Conservation (phyloP, 345 rosid species). For the Eucalyptus marginata region DNA sequence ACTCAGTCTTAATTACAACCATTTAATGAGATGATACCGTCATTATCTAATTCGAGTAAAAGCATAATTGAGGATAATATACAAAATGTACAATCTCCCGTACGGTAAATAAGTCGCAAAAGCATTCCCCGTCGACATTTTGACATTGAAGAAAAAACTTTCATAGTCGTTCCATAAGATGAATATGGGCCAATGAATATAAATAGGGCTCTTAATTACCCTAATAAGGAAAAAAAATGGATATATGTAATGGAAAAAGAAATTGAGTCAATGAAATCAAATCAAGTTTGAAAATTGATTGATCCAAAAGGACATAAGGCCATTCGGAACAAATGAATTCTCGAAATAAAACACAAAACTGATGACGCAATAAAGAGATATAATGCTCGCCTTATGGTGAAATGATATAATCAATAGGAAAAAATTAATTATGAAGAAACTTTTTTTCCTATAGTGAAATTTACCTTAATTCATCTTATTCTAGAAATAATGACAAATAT, state of each 20-base stretch:
- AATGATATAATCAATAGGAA: accelerated
- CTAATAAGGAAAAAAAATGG: too few relatives aligned
- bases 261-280: too few relatives aligned
- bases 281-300: too few relatives aligned
- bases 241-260: accelerated
- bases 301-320: accelerated
- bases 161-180: accelerated
- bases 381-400: accelerated
- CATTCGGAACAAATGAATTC: too few relatives aligned
- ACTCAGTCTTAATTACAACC: too few relatives aligned
- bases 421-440: accelerated
- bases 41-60: accelerated
- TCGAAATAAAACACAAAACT: accelerated
- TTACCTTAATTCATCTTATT: accelerated
- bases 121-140: accelerated
- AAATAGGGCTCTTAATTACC: too few relatives aligned
- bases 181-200: accelerated
- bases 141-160: too few relatives aligned
- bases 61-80: too few relatives aligned
- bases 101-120: accelerated
- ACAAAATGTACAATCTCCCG: accelerated
- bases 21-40: accelerated
- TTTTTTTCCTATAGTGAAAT: too few relatives aligned
- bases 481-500: accelerated
- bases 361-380: too few relatives aligned